Conservation (phyloP, 2,329 filamentous ascomycete species). For the Chalara sp. region DNA sequence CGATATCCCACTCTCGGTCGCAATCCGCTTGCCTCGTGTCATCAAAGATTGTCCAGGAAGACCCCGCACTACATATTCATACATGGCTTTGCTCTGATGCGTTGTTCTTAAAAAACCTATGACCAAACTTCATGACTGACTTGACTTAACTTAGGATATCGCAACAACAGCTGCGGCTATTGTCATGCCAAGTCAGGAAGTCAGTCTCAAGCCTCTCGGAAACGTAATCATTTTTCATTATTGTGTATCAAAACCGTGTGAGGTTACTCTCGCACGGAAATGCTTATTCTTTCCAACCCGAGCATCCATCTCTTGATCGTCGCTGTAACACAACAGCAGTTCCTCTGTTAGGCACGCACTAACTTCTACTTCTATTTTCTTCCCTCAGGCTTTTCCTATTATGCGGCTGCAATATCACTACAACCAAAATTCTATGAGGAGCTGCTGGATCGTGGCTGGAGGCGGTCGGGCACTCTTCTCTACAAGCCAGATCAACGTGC, state of each 20-base stretch:
- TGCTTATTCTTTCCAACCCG: too few relatives aligned
- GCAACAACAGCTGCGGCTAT: conserved; percentile 24
- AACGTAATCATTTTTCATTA: not conserved
- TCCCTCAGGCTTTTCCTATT: conserved; percentile 59
- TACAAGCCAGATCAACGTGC: conserved; percentile 73
- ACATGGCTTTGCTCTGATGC: too few relatives aligned
- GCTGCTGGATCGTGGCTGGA: conserved; percentile 71
- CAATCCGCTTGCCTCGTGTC: too few relatives aligned
- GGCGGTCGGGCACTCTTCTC: conserved; percentile 62
- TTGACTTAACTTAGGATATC: conserved; percentile 21
- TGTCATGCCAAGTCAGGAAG: conserved; percentile 23
- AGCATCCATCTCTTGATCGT: too few relatives aligned
- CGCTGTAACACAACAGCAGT: too few relatives aligned
- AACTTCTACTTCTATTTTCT: too few relatives aligned
- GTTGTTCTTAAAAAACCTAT: not conserved
- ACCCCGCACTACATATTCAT: too few relatives aligned
- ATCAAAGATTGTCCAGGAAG: too few relatives aligned
- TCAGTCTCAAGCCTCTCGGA: conserved; percentile 15
- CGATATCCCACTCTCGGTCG: too few relatives aligned
- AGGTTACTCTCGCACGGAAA: not conserved
- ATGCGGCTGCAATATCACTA: conserved; percentile 54
- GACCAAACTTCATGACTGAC: conserved; percentile 2
- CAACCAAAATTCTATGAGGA: conserved; percentile 62
- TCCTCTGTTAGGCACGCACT: too few relatives aligned
- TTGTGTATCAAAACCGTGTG: not conserved